phyloP scores from a whole-genome alignment of 805 yeast species.

The Starmera caribaea region DNA sequence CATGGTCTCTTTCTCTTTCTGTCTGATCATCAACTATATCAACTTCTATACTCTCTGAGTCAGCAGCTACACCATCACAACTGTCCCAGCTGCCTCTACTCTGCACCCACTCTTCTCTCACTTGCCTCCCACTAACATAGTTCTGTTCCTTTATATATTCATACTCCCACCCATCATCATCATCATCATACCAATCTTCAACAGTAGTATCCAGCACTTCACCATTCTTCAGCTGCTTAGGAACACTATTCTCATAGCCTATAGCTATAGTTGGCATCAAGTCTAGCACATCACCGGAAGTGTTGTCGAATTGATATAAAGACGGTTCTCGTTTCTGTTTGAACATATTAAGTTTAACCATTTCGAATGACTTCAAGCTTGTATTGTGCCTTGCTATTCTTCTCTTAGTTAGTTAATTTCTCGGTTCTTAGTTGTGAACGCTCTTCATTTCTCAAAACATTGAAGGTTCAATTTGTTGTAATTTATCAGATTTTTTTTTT shows the following conservation, averaged over 20 bases:
- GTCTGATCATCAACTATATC: no score
- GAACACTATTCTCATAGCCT: slow-evolving; percentile 17
- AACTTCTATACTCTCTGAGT: no score
- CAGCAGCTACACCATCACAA: no score
- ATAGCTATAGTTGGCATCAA: slow-evolving; percentile 19
- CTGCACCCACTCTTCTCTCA: no score
- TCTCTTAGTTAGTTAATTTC: no score
- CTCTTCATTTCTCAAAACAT: neutral
- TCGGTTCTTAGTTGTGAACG: neutral
- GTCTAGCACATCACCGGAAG: slow-evolving; percentile 13
- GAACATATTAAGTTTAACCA: neutral
- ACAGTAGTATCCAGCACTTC: slow-evolving; percentile 16
- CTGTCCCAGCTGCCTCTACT: no score
- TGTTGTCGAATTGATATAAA: slow-evolving; percentile 7
- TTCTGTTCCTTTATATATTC: neutral
- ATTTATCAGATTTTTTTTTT: no score
- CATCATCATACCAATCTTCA: slow-evolving; percentile 12
- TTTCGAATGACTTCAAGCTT: no score
- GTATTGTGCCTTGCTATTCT: no score
- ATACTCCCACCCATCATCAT: neutral
- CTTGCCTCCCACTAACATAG: no score
- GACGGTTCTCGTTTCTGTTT: neutral
- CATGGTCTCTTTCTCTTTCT: no score
- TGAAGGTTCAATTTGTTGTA: no score
- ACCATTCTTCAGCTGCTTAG: slow-evolving; percentile 7